phyloP scores from a whole-genome alignment of 177 flowering plant species.

The Vitis hybrid region DNA sequence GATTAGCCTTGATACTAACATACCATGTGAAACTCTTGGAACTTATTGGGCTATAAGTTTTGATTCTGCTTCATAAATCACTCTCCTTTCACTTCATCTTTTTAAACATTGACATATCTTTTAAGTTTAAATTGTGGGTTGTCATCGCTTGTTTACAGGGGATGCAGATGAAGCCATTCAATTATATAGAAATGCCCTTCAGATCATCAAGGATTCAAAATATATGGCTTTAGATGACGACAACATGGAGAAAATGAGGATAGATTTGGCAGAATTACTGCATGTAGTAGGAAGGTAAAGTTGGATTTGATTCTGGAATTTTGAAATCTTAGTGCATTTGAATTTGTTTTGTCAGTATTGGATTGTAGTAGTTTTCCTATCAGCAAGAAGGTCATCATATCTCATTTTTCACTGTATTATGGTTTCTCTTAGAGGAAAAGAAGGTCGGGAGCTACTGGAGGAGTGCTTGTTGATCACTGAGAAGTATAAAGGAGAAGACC shows the following conservation, averaged over 20 bases:
- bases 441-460: conserved; percentile 77
- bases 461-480: conserved; percentile 79
- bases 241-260: conserved; percentile 73
- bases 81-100: not conserved
- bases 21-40: no score
- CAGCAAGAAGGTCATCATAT: not conserved
- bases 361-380: not conserved
- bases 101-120: not conserved
- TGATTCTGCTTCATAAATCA: not conserved
- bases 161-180: conserved; percentile 65
- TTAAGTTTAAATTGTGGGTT: not conserved
- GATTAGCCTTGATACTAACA: not conserved
- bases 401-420: not conserved
- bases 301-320: not conserved
- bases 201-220: conserved; percentile 55
- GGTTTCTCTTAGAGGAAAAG: conserved; percentile 48
- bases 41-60: no score
- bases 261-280: conserved; percentile 85
- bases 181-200: conserved; percentile 62
- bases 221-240: conserved; percentile 56
- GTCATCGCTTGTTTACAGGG: conserved; percentile 42
- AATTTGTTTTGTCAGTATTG: no score
- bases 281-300: conserved; percentile 83
- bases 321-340: not conserved
- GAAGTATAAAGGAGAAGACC: conserved; percentile 62